These are phyloP conservation scores for Piedraia hortae DNA, from an alignment of 2,329 filamentous ascomycete genomes.

Conservation along the genomic window DNA sequence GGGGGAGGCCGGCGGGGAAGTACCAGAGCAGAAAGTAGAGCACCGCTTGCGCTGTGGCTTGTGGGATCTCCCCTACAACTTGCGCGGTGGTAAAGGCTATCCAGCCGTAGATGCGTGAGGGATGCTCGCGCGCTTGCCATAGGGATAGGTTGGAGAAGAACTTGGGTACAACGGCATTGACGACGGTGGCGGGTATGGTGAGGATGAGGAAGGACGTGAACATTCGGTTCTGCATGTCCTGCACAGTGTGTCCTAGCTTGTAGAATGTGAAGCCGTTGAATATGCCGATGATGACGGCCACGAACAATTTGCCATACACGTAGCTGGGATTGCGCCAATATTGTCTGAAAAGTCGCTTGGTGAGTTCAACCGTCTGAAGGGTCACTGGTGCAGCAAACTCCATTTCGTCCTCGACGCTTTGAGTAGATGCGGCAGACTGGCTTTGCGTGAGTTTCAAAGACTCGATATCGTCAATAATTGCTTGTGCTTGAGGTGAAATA, in stretches of 20 bases:
- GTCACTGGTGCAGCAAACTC: constrained; percentile 36
- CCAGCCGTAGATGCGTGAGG: constrained; percentile 52
- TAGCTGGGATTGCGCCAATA: constrained; percentile 45
- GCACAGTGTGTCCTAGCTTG: constrained; percentile 34
- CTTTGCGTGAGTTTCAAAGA: constrained; percentile 31
- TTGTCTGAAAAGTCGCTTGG: constrained; percentile 40
- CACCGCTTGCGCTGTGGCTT: constrained; percentile 32
- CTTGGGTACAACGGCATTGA: constrained; percentile 50
- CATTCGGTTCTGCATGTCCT: constrained; percentile 50
- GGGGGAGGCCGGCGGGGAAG: constrained; percentile 42
- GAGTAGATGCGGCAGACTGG: constrained; percentile 12
- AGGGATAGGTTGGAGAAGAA: constrained; percentile 47
- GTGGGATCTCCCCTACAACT: constrained; percentile 44
- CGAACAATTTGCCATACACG: constrained; percentile 50
- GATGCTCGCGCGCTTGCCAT: constrained; percentile 47
- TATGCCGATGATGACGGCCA: constrained; percentile 40
- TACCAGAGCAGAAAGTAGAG: constrained; percentile 57
- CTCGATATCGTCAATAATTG: constrained; percentile 36
- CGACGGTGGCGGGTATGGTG: constrained; percentile 36
- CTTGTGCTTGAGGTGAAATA: constrained; percentile 31
- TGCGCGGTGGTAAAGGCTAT: constrained; percentile 48
- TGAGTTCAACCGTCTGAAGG: constrained; percentile 37
- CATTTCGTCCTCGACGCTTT: constrained; percentile 14
- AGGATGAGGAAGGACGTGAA: constrained; percentile 38
- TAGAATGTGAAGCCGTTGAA: constrained; percentile 49